A percentile compares a stretch with the other conserved stretches of the same genome.
These are phyloP conservation scores for Pseudoturritis turrita DNA, from an alignment of 345 rosid species.

Conservation along the genomic window DNA sequence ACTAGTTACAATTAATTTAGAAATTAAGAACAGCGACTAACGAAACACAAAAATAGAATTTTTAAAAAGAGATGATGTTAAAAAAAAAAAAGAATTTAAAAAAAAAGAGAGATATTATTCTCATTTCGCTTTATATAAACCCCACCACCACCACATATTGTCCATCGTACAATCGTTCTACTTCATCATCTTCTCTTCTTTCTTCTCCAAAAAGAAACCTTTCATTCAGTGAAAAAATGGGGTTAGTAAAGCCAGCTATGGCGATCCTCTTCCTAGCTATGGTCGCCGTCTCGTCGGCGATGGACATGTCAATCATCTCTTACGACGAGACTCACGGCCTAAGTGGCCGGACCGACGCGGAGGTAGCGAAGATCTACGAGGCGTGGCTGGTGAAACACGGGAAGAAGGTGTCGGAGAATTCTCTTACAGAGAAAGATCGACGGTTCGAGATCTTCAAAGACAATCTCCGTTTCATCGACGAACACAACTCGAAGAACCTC, in stretches of 20 bases:
- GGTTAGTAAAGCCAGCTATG: slow-evolving; percentile 24
- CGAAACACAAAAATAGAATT: not conserved
- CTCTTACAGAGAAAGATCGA: slow-evolving; percentile 61
- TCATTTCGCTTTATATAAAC: slow-evolving; percentile 22
- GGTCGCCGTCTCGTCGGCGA: slow-evolving; percentile 49
- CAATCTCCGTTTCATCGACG: slow-evolving; percentile 75
- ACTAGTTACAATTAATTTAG: too few relatives aligned
- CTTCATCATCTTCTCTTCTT: not conserved
- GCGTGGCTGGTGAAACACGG: slow-evolving; percentile 71
- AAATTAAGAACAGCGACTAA: not conserved
- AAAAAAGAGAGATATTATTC: not conserved
- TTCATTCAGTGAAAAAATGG: slow-evolving; percentile 30
- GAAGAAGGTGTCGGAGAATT: slow-evolving; percentile 45
- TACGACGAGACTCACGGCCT: slow-evolving; percentile 49
- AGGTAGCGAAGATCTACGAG: slow-evolving; percentile 59
- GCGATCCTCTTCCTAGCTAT: slow-evolving; percentile 35
- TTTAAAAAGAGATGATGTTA: too few relatives aligned
- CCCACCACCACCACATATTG: slow-evolving; percentile 14
- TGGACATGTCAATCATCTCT: slow-evolving; percentile 76
- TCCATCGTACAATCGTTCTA: slow-evolving; percentile 18
- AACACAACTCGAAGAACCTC: slow-evolving; percentile 58
- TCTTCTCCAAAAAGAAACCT: not conserved
- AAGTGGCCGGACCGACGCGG: slow-evolving; percentile 53
- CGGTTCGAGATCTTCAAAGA: slow-evolving; percentile 78
- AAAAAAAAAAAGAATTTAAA: not conserved